phyloP scores from a whole-genome alignment of 164 flowering plant genomes.

The Annona cherimola region DNA sequence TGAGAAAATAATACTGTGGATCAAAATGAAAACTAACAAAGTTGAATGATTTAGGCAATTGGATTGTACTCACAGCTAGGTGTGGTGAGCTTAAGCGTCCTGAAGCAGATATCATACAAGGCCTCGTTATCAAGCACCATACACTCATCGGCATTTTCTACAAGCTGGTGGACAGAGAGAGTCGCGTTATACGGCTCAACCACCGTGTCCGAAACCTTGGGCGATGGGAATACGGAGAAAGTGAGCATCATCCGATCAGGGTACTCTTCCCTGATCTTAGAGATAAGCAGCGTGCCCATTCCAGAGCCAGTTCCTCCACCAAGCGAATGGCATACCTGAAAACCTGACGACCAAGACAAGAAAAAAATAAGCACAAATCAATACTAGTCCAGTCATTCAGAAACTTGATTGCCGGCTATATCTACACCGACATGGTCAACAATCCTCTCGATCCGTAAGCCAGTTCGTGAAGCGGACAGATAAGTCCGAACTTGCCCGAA shows the following conservation, averaged over 20 bases:
- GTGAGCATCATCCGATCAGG: constrained; percentile 61
- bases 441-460: background rate
- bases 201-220: constrained; percentile 53
- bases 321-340: no score
- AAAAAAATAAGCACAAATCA: background rate
- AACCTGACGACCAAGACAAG: background rate
- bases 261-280: constrained; percentile 57
- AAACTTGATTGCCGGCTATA: background rate
- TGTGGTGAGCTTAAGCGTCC: constrained; percentile 45
- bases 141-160: constrained; percentile 57
- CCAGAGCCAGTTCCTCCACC: constrained; percentile 15
- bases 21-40: no score
- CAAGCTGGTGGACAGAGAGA: constrained; percentile 50
- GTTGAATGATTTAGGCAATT: no score
- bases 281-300: constrained; percentile 54
- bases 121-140: constrained; percentile 61
- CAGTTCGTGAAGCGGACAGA: background rate
- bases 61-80: constrained; percentile 39
- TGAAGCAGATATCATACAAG: constrained; percentile 54
- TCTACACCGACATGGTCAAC: background rate
- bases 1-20: no score
- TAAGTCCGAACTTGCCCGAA: background rate
- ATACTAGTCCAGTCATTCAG: background rate
- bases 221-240: constrained; percentile 53
- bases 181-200: constrained; percentile 57